These are phyloP conservation scores for Pseudoperonospora humuli DNA, from an alignment of 352 stramenopile species.

Conservation along the genomic window DNA sequence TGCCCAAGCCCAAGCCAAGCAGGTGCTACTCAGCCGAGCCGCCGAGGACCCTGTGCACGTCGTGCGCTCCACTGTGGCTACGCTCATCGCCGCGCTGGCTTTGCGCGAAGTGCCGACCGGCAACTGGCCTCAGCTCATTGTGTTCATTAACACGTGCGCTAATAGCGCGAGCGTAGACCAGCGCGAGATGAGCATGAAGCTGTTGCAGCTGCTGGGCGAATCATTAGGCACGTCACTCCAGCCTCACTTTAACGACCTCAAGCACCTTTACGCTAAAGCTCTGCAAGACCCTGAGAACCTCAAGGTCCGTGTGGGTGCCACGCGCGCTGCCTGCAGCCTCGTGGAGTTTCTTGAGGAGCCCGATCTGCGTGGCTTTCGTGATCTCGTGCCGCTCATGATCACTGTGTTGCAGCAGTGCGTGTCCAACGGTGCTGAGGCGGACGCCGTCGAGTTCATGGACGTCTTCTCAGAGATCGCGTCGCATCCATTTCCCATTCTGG, in stretches of 20 bases:
- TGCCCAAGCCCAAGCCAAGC: slow-evolving; percentile 78
- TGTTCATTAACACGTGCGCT: slow-evolving; percentile 89
- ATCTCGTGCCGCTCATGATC: slow-evolving; percentile 78
- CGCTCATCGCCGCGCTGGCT: slow-evolving; percentile 77
- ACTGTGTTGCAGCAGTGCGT: slow-evolving; percentile 83
- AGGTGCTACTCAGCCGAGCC: slow-evolving; percentile 79
- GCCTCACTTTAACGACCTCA: slow-evolving; percentile 77
- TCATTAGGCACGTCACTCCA: slow-evolving; percentile 84
- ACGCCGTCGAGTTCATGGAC: slow-evolving; percentile 84
- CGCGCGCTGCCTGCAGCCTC: slow-evolving; percentile 71
- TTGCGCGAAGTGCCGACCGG: slow-evolving; percentile 61
- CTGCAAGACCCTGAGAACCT: slow-evolving; percentile 77
- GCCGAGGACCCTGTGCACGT: slow-evolving; percentile 81
- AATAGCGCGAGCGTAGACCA: slow-evolving; percentile 70
- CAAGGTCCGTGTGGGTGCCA: slow-evolving; percentile 74
- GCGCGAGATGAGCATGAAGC: slow-evolving; percentile 90
- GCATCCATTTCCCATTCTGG: slow-evolving; percentile 77
- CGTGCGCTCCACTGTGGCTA: slow-evolving; percentile 81
- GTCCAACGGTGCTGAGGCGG: slow-evolving; percentile 56
- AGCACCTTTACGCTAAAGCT: slow-evolving; percentile 58
- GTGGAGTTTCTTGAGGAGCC: slow-evolving; percentile 75
- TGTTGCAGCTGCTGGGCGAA: slow-evolving; percentile 91
- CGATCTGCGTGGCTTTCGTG: slow-evolving; percentile 64
- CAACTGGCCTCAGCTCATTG: slow-evolving; percentile 91
- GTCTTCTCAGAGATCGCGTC: slow-evolving; percentile 82